Base-by-base conservation (phyloP, 352 stramenopile species). In the Phytophthora ramorum region DNA sequence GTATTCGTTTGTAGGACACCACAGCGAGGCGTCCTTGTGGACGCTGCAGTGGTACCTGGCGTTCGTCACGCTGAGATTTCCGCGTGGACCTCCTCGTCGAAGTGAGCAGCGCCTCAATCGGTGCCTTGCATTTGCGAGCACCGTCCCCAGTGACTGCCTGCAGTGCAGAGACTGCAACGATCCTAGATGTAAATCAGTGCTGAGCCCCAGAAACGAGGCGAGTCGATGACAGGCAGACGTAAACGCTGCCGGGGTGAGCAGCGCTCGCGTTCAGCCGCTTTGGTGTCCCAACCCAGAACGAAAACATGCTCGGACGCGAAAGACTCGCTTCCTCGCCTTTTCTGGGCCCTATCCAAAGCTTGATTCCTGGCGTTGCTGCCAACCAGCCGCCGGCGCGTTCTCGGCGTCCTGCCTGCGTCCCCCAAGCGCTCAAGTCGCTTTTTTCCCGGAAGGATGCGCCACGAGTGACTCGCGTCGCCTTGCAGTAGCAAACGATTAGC, bases 141-240 rank as follows among this genome's bases (percentile, higher is more conserved):
- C 12, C 38, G 24, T 22, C 24, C 38, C 24, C 30, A 59, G 40
- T 26, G 37, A 45, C 43, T 17, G 56, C 20, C 1, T 45, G 22
- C 41, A 56, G 34, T 48, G 30, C 24, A 68, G 52, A 63, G 41
- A 52, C 35, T 41, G 48, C 49, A 17, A 37, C 16, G 26, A 51
- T 53, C 48, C 37, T 28, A 48, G 32, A 61, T 66, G 63, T 51
- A 73, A 69, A 73, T 73, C 64, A 72, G 64, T 44, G 44, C n/a
- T 6, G 44, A 56, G 46, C 40, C 51, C 46, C 58, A 73, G 32
- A 73, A 69, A 73, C 58, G 58, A 64, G 64, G 37, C 64, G 34
- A 17, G 32, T 0, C 47, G 64, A 69, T 73, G 64, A 58, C 64
- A 69, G 64, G 45, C 58, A 64, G 64, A 68, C 64, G 64, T 72